A percentile compares a stretch with the other conserved stretches of the same genome.
phyloP scores from a whole-genome alignment of 2,329 filamentous ascomycete species.

The Colletotrichum paranaense region DNA sequence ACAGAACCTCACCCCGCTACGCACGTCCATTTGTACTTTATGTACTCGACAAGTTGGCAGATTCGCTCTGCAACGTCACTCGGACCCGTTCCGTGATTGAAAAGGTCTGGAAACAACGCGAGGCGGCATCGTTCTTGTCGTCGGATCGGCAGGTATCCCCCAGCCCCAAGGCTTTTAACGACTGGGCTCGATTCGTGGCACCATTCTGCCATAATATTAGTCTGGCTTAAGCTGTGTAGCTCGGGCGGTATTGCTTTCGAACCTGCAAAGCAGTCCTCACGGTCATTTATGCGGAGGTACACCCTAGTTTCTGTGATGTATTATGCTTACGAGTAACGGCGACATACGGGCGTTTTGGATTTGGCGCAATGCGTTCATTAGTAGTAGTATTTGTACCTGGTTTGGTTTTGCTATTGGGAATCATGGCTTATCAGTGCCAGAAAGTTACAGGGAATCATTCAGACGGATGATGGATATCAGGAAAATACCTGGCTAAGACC shows the following conservation, averaged over 20 bases:
- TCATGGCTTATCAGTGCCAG: neutral
- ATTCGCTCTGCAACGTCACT: constrained; percentile 52
- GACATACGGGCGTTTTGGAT: neutral
- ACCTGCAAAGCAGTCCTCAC: neutral
- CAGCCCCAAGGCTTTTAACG: constrained; percentile 43
- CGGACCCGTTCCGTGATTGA: constrained; percentile 55
- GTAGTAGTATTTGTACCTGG: neutral
- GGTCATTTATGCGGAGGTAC: neutral
- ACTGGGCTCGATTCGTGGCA: constrained; percentile 55
- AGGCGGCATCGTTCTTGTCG: constrained; percentile 36
- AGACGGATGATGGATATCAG: neutral
- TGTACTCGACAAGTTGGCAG: constrained; percentile 49
- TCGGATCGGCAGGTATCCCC: constrained; percentile 29
- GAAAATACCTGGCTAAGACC: neutral
- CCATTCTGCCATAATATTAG: constrained; percentile 54
- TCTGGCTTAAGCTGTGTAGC: constrained; percentile 43
- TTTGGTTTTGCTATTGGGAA: neutral
- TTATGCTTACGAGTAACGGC: neutral
- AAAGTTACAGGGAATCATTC: neutral
- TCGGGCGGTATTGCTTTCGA: neutral
- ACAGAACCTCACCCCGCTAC: constrained; percentile 36
- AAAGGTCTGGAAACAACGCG: constrained; percentile 55
- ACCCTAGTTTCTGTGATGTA: neutral
- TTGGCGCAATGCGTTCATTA: neutral
- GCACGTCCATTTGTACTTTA: constrained; percentile 51